phyloP scores from a whole-genome alignment of 148 eudicot species.

The Talinum fruticosum region DNA sequence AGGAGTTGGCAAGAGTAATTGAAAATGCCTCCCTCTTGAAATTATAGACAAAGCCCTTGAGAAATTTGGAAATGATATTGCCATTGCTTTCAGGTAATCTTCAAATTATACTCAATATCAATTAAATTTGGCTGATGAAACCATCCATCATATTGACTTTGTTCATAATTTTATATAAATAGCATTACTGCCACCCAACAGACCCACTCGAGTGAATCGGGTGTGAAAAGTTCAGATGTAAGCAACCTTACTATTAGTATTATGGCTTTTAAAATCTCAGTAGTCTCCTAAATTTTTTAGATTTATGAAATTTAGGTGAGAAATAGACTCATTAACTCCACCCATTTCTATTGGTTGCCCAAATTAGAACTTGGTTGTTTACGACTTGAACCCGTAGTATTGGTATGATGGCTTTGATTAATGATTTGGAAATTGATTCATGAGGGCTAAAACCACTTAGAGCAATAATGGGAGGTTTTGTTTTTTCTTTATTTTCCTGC shows the following conservation, averaged over 20 bases:
- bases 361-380: too few species aligned
- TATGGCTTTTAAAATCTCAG: not conserved
- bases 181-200: too few species aligned
- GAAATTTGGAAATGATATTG: constrained; percentile 5
- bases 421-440: not conserved
- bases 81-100: constrained; percentile 5
- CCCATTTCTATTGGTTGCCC: not conserved
- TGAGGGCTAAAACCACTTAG: too few species aligned
- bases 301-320: not conserved
- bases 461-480: not conserved
- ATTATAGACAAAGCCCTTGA: constrained; percentile 3
- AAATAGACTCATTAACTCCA: not conserved
- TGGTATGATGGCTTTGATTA: not conserved
- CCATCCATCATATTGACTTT: not conserved
- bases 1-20: not conserved
- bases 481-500: too few species aligned
- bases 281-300: not conserved
- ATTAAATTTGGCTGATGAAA: not conserved
- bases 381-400: too few species aligned
- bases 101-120: not conserved
- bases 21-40: constrained; percentile 6
- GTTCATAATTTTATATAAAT: too few species aligned
- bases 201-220: too few species aligned
- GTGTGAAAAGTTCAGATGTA: too few species aligned
- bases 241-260: too few species aligned